Base-by-base conservation (phyloP, 208 protist species). In the Acanthamoeba castellanii region DNA sequence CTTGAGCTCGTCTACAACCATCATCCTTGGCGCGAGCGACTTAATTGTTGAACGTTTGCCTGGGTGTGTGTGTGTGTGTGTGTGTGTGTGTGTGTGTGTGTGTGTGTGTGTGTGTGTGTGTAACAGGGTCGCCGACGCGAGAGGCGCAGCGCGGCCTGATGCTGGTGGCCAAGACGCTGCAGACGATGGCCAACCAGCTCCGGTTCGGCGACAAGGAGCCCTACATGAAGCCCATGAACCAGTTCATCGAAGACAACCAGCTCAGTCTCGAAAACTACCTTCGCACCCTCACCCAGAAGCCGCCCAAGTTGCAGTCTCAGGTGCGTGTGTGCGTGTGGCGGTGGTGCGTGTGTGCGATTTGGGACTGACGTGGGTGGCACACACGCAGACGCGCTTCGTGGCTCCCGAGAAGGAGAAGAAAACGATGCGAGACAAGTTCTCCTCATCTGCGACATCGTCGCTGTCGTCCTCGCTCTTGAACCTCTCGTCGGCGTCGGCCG, bases 201-300 rank as follows among this genome's bases (percentile, higher is more conserved):
- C 47, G 66, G 37, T 93, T 93, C 66, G 89, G 89, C 30, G 89
- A 93, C 22, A 93, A 93, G 66, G 89, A 93, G 66, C 64, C 59
- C 59, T 93, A 81, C 89, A 93, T 93, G 89, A 72, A 93, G 45
- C 89, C 89, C 30, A 93, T 93, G 89, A 93, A 93, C 45, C 84
- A 93, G 64, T 93, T 93, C 66, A 93, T 93, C 66, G 89, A 72
- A 11, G 68, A 93, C 25, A 81, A 93, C 50, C 89, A 93, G 89
- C 32, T 16, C 22, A 78, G 25, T 13, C 34, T 93, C 30, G 66
- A 93, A 27, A 78, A 52, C 66, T 93, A 93, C 37, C 68, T 93
- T 3, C 42, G 66, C 30, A 22, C 64, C 14, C 89, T 93, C 89
- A 45, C 42, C 37, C 89, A 93, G 84, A 91, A 91, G 84, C 55